A percentile compares a stretch with the other conserved stretches of the same genome.
These are phyloP conservation scores for Ustilago hordei DNA, from an alignment of 1,284 basidiomycete species.

Conservation along the genomic window DNA sequence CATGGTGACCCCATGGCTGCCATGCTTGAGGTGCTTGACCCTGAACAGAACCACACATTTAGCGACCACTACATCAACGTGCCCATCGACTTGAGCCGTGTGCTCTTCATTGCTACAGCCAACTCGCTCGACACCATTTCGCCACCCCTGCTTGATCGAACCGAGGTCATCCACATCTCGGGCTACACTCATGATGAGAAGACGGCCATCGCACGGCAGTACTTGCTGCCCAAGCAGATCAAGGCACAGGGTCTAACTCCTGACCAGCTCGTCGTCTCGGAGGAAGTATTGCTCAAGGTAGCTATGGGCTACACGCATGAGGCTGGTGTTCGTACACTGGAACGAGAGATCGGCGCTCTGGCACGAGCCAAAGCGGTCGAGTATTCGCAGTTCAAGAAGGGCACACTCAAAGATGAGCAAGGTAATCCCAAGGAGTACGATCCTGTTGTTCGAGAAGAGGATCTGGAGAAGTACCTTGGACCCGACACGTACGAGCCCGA, in stretches of 20 bases:
- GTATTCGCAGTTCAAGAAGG: slow-evolving; percentile 81
- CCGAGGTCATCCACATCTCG: slow-evolving; percentile 70
- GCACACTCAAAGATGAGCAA: slow-evolving; percentile 52
- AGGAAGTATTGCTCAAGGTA: slow-evolving; percentile 78
- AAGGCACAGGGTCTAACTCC: slow-evolving; percentile 76
- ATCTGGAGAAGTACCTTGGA: slow-evolving; percentile 87
- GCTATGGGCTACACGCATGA: slow-evolving; percentile 85
- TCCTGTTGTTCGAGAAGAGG: slow-evolving; percentile 76
- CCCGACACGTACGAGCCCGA: slow-evolving; percentile 84
- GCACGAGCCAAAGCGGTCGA: slow-evolving; percentile 77
- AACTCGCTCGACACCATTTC: slow-evolving; percentile 71
- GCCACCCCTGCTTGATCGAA: slow-evolving; percentile 70
- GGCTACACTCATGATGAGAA: slow-evolving; percentile 72
- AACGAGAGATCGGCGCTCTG: slow-evolving; percentile 86
- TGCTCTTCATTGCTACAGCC: slow-evolving; percentile 72
- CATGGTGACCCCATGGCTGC: slow-evolving; percentile 71
- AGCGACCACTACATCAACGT: slow-evolving; percentile 71
- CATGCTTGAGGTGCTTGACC: slow-evolving; percentile 71
- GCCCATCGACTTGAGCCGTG: slow-evolving; percentile 66
- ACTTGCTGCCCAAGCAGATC: slow-evolving; percentile 87
- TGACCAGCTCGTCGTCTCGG: slow-evolving; percentile 75
- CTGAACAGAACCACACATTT: slow-evolving; percentile 71
- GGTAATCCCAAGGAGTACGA: slow-evolving; percentile 73
- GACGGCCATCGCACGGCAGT: slow-evolving; percentile 70
- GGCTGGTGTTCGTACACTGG: slow-evolving; percentile 90